Base-by-base conservation (phyloP, 306 rosid genomes). In the Datisca glomerata region DNA sequence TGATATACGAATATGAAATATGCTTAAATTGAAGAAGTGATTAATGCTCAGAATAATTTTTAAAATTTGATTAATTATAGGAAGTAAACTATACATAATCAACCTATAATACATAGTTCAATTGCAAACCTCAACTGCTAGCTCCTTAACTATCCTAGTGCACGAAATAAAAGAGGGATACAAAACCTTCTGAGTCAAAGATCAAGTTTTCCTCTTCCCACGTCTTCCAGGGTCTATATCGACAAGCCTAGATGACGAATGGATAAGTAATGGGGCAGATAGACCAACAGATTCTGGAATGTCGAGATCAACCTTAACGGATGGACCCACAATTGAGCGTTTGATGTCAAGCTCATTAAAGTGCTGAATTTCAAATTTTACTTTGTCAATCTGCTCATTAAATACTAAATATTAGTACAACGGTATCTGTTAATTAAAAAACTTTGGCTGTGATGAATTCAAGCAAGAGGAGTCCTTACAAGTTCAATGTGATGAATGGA, bases 271-370 rank as follows among this genome's bases (percentile, higher is more conserved):
- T 4, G 82, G 73, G 35, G 83, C 60, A 4, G 77, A 52, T 37
- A 80, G 58, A 60, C 98, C 98, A 45, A 89, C 36, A 19, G 98
- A 89, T 78, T 80, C 98, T 21, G 95, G 95, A 55, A 89, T 84
- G 64, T 89, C 95, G 24, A 89, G 91, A 61, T 77, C 66, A 42
- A 56, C 64, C n/a, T 65, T 69, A 57, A 57, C 45, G 19, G 91
- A 46, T 6, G 76, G 70, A 43, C 64, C 83, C 20, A 68, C 67
- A 57, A 59, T 63, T 48, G 76, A 62, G 20, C 72, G 84, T 68
- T 77, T 77, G 41, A 55, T 59, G 49, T 80, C 79, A 43, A 67
- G 45, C 33, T 66, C 76, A 18, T 64, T 61, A 43, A 74, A 55
- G 59, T 65, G 89, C 43, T 37, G 65, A 49, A 68, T 73, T 48